Percentiles rank a stretch among this genome's conserved stretches.
phyloP scores from a whole-genome alignment of 495 filamentous ascomycete species.

The Achaetomiella virescens region DNA sequence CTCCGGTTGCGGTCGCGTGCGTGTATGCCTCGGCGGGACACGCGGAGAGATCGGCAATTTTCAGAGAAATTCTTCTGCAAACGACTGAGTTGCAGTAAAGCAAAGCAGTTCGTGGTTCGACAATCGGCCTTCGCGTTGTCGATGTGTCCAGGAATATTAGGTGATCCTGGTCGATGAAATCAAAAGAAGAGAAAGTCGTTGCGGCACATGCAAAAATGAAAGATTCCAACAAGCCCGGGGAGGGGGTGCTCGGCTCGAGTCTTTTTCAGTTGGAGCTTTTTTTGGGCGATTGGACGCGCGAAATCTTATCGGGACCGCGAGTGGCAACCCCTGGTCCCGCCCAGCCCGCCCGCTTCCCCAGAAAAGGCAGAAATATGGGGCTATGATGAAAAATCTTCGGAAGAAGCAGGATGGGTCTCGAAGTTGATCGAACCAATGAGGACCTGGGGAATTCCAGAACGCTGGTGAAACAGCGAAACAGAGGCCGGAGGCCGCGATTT shows the following conservation, averaged over 20 bases:
- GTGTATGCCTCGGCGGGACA: neutral
- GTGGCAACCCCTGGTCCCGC: slow-evolving; percentile 2
- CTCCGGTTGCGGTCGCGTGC: slow-evolving; percentile 21
- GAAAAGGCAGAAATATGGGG: slow-evolving; percentile 1
- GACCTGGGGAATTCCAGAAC: neutral
- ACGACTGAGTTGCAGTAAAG: neutral
- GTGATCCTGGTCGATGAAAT: neutral
- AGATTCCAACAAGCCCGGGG: neutral
- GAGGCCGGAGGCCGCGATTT: neutral
- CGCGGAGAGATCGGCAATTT: slow-evolving; percentile 4
- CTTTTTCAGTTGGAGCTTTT: slow-evolving; percentile 5
- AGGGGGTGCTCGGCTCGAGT: slow-evolving; percentile 9
- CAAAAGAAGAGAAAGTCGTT: slow-evolving; percentile 3
- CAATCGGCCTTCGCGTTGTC: slow-evolving; percentile 26
- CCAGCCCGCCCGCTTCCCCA: neutral
- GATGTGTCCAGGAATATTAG: neutral
- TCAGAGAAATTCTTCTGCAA: neutral
- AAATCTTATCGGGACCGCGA: slow-evolving; percentile 17
- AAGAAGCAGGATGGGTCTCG: neutral
- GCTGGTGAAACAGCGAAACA: neutral
- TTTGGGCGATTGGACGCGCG: slow-evolving; percentile 12
- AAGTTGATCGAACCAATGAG: slow-evolving; percentile 10
- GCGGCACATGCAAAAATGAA: slow-evolving; percentile 14
- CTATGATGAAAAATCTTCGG: slow-evolving; percentile 14
- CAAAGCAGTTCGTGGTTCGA: slow-evolving; percentile 6